Base-by-base conservation (phyloP, 208 protist genomes). In the Acanthamoeba lenticulata region DNA sequence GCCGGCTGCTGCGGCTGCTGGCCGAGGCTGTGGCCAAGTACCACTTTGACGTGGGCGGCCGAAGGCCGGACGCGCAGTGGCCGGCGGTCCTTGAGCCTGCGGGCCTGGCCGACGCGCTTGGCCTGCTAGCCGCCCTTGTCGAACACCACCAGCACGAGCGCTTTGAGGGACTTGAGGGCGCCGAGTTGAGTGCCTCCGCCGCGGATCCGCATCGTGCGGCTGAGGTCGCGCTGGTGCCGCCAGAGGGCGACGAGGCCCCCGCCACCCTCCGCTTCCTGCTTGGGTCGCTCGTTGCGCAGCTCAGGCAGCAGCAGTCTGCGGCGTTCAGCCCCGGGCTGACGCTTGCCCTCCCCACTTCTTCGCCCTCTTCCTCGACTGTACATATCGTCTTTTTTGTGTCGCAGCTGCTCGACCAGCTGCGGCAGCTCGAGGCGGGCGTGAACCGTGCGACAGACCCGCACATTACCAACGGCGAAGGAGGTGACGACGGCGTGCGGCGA, bases 371-470 rank as follows among this genome's bases (percentile, higher is more conserved):
- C n/a, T 90, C 49, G 81, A 36, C 40, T 90, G 72, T 62, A 65
- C 81, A 90, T 90, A 47, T 62, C 15, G 29, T 90, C 44, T 62
- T 47, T 44, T 90, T 65, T 44, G 32, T 90, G 5, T 90, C 81
- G 44, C 49, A 83, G 72, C 44, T 83, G 72, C 38, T 83, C 40
- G 44, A 83, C 27, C 72, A 83, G 72, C 36, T 83, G 34, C 72
- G 34, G 38, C 38, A 34, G 44, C 38, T 83, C 44, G 72, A 83
- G 72, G 27, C 27, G 69, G 19, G 24, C 55, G 24, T n/a, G 55
- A 62, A 62, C 19, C 15, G 55, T 62, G 15, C 24, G 19, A 62
- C 15, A 24, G 19, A n/a, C 24, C 24, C 19, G 24, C 24, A 24
- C 19, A 62, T 15, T 15, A 62, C 19, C 19, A 62, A 62, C 19